Conservation (phyloP, 495 filamentous ascomycete species). For the Eremomyces bilateralis region DNA sequence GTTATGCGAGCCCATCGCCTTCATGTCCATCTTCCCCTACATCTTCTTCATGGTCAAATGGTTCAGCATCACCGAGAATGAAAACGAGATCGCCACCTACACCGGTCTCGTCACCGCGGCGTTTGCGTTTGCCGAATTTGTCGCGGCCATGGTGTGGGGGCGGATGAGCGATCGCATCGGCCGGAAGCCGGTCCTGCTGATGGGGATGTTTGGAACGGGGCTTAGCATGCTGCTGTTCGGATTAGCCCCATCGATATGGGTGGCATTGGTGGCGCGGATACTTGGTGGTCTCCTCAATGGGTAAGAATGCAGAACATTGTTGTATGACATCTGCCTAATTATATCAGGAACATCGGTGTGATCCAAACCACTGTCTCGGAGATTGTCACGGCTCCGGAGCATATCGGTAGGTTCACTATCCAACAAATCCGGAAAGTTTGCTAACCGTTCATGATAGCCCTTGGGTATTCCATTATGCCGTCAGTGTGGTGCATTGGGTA, state of each 20-base stretch:
- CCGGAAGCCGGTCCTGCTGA: conserved; percentile 77
- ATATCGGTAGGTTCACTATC: conserved; percentile 43
- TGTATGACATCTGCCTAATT: conserved; percentile 4
- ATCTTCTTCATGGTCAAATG: conserved; percentile 94
- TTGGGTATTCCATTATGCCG: conserved; percentile 91
- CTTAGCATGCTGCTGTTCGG: conserved; percentile 89
- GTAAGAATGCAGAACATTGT: conserved; percentile 22
- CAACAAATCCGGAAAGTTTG: background rate
- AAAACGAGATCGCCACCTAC: conserved; percentile 69
- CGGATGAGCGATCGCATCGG: conserved; percentile 79
- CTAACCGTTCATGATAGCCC: conserved; percentile 26
- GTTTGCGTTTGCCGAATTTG: conserved; percentile 90
- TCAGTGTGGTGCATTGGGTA: conserved; percentile 92
- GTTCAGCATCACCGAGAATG: conserved; percentile 62
- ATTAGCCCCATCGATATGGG: conserved; percentile 63
- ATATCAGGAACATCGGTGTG: conserved; percentile 61
- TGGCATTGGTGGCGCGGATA: conserved; percentile 71
- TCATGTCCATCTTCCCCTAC: conserved; percentile 99
- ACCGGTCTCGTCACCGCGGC: conserved; percentile 92
- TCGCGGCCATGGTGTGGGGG: conserved; percentile 78
- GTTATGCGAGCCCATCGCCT: conserved; percentile 96
- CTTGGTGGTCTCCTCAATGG: conserved; percentile 86
- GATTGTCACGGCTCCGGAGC: conserved; percentile 72
- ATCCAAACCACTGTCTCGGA: conserved; percentile 89
- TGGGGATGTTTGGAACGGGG: conserved; percentile 70